Percentiles rank a stretch among this genome's conserved stretches.
Evolutionary conservation across 495 filamentous ascomycete species (phyloP).

Genomic region (Massariosphaeria phaeospora): DNA sequence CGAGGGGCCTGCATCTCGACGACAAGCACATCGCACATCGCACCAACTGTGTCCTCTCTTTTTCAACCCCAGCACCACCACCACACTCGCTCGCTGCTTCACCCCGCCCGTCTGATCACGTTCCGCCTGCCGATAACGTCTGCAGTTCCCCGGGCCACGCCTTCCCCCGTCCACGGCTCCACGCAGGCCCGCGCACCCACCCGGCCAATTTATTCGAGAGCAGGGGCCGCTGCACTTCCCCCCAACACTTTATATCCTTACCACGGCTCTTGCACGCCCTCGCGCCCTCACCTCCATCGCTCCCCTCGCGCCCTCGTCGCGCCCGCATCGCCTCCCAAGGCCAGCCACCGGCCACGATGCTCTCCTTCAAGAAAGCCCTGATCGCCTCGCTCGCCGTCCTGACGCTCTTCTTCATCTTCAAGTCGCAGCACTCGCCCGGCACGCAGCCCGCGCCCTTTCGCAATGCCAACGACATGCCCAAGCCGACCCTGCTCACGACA

Average conservation of each 20-base stretch:
- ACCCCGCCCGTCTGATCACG: background rate
- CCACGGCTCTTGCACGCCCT: background rate
- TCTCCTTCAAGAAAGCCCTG: conserved; percentile 69
- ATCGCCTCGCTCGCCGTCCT: conserved; percentile 63
- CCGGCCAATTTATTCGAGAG: background rate
- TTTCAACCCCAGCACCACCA: no score
- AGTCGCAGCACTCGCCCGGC: conserved; percentile 51
- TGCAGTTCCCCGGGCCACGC: background rate
- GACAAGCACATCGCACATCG: background rate
- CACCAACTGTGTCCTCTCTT: background rate
- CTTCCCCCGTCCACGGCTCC: background rate
- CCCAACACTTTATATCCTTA: background rate
- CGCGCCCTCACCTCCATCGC: conserved; percentile 9
- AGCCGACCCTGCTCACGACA: conserved; percentile 31
- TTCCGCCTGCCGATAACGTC: background rate
- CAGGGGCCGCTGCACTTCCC: background rate
- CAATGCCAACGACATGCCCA: conserved; percentile 34
- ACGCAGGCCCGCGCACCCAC: background rate
- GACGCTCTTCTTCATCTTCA: conserved; percentile 64
- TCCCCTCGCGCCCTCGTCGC: conserved; percentile 19
- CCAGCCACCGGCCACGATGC: conserved; percentile 31
- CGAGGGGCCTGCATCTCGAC: background rate
- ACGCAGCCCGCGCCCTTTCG: conserved; percentile 22
- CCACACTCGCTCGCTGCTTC: background rate
- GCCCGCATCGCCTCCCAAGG: no score